phyloP scores from a whole-genome alignment of 2,329 filamentous ascomycete genomes.

The Penicillium brevicompactum region DNA sequence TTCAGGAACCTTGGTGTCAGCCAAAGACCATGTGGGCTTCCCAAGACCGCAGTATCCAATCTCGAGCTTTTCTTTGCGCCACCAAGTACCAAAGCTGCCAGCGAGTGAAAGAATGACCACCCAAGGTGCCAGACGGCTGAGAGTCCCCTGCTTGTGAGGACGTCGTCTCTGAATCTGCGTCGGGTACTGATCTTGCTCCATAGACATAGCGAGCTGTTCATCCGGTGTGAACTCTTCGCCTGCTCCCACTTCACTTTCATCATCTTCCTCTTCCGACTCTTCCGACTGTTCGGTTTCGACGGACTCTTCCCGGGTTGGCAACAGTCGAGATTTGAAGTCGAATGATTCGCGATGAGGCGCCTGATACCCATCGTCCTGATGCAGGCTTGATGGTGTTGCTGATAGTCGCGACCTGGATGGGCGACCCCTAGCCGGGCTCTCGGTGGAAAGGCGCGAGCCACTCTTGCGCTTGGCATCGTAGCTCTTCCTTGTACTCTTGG shows the following conservation, averaged over 20 bases:
- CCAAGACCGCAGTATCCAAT: slow-evolving; percentile 94
- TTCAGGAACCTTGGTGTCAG: slow-evolving; percentile 69
- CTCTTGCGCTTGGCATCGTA: slow-evolving; percentile 55
- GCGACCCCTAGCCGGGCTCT: slow-evolving; percentile 28
- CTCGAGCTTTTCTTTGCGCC: slow-evolving; percentile 91
- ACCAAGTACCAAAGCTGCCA: slow-evolving; percentile 76
- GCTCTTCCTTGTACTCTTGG: slow-evolving; percentile 37
- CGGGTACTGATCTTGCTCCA: slow-evolving; percentile 65
- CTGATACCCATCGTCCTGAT: slow-evolving; percentile 55
- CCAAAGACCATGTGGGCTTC: slow-evolving; percentile 60
- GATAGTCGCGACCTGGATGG: slow-evolving; percentile 35
- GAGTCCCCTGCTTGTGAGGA: slow-evolving; percentile 44
- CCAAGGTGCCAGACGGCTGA: slow-evolving; percentile 65
- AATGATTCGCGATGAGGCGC: slow-evolving; percentile 61
- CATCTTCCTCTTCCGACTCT: slow-evolving; percentile 52
- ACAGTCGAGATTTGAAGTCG: slow-evolving; percentile 55
- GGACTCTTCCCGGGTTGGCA: slow-evolving; percentile 33
- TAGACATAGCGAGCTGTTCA: slow-evolving; percentile 77
- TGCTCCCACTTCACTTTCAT: slow-evolving; percentile 59
- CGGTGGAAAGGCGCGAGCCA: slow-evolving; percentile 43
- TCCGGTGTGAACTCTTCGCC: slow-evolving; percentile 95
- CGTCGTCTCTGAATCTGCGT: slow-evolving; percentile 22
- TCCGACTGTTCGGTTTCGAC: slow-evolving; percentile 35
- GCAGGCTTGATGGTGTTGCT: slow-evolving; percentile 37
- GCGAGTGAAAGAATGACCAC: slow-evolving; percentile 72